Evolutionary conservation across 176 grass and related monocot genomes (phyloP), one percentile per base, ranked within the genome.

Genomic region (Tillandsia fasciculata): DNA sequence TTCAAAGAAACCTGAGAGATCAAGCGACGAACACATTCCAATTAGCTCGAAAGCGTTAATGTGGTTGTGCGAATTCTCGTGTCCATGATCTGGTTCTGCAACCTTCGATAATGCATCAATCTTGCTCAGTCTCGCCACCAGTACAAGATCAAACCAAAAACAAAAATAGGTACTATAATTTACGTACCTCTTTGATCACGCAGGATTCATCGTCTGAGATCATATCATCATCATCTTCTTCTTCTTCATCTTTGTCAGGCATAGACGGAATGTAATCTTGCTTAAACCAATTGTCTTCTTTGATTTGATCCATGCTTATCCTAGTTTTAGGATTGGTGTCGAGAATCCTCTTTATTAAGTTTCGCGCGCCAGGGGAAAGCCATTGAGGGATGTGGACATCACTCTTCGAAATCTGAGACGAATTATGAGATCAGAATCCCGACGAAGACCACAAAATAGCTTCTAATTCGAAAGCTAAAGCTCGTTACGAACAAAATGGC

Each of bases 11-110:
- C 94, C 94, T 8, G 94, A 99, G 81, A 99, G 81, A 84, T 93
- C 94, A 64, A 99, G 90, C 54, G 83, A 99, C 5, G 94, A 90
- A 11, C 87, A 99, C 94, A 99, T 99, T 64, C 89, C 90, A 23
- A 99, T 99, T 63, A 99, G 84, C 78, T 99, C 77, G 72, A 99
- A 99, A 58, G 94, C 94, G 78, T 99, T 90, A 49, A 99, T 93
- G 67, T 99, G 84, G 20, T 77, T 87, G 82, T 65, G 8, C 7
- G 22, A 66, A 1, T 65, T 17, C 23, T 28, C 50, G 52, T 66
- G 54, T 59, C 20, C 54, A 22, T 42, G 33, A 42, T 17, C 63
- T 28, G 26, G 11, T 33, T 66, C 20, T 50, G 6, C 58, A 15
- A 51, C 6, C 23, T 26, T 50, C 18, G 15, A 4, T 26, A 23